Evolutionary conservation across 768 basidiomycete genomes (phyloP), one percentile per base, ranked within the genome.

Genomic region (Xerocomellus intermedius): DNA sequence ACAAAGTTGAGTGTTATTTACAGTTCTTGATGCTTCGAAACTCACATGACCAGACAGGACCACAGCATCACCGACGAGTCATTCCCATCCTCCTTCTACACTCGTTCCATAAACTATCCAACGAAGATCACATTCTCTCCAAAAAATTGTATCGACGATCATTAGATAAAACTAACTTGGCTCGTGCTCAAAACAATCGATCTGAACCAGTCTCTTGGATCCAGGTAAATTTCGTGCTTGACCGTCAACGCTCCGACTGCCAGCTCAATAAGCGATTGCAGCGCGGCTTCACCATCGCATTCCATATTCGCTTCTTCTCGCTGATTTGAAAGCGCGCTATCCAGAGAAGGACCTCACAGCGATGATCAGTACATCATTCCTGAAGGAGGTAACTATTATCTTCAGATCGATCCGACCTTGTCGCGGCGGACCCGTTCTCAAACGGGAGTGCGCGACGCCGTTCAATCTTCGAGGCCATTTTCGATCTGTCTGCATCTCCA

Each of bases 391-490:
- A 48, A 22, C 46, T 47, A 52, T 50, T 26, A 39, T 59, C 39
- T 16, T 26, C 33, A 52, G 39, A 65, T 62, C 54, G 50, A 60
- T 68, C 65, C 66, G 65, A 60, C 56, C 4, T 51, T 47, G 52
- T 57, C 65, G 66, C 49, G 45, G 44, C 52, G 50, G 48, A 30
- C 52, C 42, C 24, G 35, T 43, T 49, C 51, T 52, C 43, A 49
- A 44, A 49, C 48, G 36, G 42, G 33, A 48, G 44, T 21, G 36
- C 16, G 45, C 45, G 42, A 52, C 50, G 39, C 61, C 59, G 53
- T 61, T 43, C 61, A 55, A 64, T 64, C 45, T 38, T 56, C 41
- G 52, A 45, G n/a, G 21, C 38, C 46, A 37, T 19, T 48, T 46
- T 49, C 36, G 42, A 52, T 54, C 43, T 21, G 37, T 26, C 14